These are phyloP conservation scores for Didymella arachidicola DNA, from an alignment of 2,329 filamentous ascomycete species.

Conservation along the genomic window DNA sequence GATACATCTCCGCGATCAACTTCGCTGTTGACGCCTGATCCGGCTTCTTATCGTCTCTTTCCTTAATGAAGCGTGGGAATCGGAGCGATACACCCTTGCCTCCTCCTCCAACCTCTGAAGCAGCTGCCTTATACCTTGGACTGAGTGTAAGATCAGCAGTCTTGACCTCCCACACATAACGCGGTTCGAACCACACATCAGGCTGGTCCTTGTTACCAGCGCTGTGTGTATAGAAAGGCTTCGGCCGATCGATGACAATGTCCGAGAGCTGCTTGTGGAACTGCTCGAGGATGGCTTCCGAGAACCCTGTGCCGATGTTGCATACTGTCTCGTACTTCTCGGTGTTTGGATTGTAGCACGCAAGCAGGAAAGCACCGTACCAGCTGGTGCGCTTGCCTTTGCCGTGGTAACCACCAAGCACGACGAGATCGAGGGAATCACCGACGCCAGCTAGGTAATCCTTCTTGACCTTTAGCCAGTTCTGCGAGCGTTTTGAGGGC, in stretches of 20 bases:
- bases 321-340: constrained; percentile 95
- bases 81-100: constrained; percentile 83
- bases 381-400: constrained; percentile 95
- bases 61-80: constrained; percentile 91
- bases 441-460: constrained; percentile 94
- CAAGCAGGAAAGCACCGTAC: constrained; percentile 94
- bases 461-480: constrained; percentile 99
- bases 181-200: constrained; percentile 97
- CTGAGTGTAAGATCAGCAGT: constrained; percentile 93
- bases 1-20: constrained; percentile 96
- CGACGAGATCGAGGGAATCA: constrained; percentile 95
- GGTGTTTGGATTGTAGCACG: constrained; percentile 82
- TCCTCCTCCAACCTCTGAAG: constrained; percentile 75
- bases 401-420: constrained; percentile 91
- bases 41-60: constrained; percentile 93
- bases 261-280: constrained; percentile 78
- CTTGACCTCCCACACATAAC: constrained; percentile 96
- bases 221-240: constrained; percentile 93
- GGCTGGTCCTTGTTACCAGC: constrained; percentile 88
- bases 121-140: constrained; percentile 91
- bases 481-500: constrained; percentile 92
- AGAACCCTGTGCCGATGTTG: constrained; percentile 98
- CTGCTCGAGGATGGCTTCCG: constrained; percentile 89
- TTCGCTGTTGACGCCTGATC: constrained; percentile 85
- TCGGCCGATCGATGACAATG: constrained; percentile 85